Base-by-base conservation (phyloP, 2,329 filamentous ascomycete genomes). In the Myriosclerotinia curreyana region DNA sequence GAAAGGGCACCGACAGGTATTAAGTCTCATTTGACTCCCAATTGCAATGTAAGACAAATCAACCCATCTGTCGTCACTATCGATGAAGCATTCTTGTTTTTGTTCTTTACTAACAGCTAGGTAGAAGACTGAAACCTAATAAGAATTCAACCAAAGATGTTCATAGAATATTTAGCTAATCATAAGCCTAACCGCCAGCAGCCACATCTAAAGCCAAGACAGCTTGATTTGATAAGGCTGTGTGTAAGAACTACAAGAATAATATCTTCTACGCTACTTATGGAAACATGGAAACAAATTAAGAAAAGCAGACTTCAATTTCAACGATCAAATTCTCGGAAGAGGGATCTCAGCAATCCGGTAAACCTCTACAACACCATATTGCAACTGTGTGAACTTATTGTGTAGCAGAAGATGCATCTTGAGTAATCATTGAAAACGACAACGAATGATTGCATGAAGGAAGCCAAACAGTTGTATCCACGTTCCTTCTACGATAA, bases 401-500 rank as follows among this genome's bases (percentile, higher is more conserved):
- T 31, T 56, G 25, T 25, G 36, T 12, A 15, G 42, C n/a, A 36
- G n/a, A 20, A 25, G n/a, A 38, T 48, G 6, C 42, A 8, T 49
- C 28, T 38, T 3, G 55, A 48, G 42, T 14, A 20, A 25, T 59
- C 31, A 12, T 11, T 53, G 22, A 12, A 48, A 49, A 28, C 46
- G 42, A 59, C 42, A 48, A 59, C 55, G 31, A 48, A 48, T 49
- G 31, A 51, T 51, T 50, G 60, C 36, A 62, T 44, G 14, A 55
- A 62, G 60, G 31, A 38, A 25, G 38, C 56, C 56, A 60, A 60
- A 31, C 44, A 60, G 56, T 50, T 49, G 22, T 60, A 49, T 60
- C 42, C 56, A 60, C 56, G 34, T 60, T 51, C 56, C 56, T 51
- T 11, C 50, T 38, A 36, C 56, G 44, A 60, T 51, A 51, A 28